These are phyloP conservation scores for Thymus quinquecostatus DNA, from an alignment of 257 asterid genomes.

Conservation along the genomic window DNA sequence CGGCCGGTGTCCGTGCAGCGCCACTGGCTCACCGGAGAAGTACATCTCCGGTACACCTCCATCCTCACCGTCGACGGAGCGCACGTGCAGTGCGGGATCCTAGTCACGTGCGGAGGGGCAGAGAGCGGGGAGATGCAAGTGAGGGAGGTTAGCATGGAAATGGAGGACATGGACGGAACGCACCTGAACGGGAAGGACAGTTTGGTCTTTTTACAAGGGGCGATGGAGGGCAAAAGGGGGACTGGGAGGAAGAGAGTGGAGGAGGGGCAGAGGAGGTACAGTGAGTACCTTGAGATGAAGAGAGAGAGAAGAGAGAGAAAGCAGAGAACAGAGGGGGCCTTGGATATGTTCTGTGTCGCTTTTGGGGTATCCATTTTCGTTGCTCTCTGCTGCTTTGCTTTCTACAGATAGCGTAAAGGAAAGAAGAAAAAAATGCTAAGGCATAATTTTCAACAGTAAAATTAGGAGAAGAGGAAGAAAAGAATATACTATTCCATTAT, in stretches of 20 bases:
- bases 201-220: conserved; percentile 63
- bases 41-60: conserved; percentile 62
- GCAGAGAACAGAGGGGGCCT: conserved; percentile 59
- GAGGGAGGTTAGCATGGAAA: conserved; percentile 73
- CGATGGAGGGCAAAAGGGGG: conserved; percentile 70
- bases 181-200: conserved; percentile 83
- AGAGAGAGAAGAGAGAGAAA: conserved; percentile 59
- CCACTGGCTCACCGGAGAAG: conserved; percentile 92
- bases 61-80: conserved; percentile 42
- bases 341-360: conserved; percentile 60
- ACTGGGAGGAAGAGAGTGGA: conserved; percentile 45
- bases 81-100: conserved; percentile 58
- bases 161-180: conserved; percentile 83
- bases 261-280: conserved; percentile 50
- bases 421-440: background rate
- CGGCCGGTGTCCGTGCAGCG: conserved; percentile 63
- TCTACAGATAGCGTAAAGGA: conserved; percentile 13
- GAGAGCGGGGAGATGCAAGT: conserved; percentile 79
- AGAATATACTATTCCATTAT: background rate
- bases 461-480: background rate
- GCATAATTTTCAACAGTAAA: background rate
- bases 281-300: conserved; percentile 56
- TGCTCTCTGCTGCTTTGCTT: conserved; percentile 40
- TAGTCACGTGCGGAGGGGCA: conserved; percentile 67
- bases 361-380: conserved; percentile 61